Evolutionary conservation across 257 asterid genomes (phyloP).

Genomic region (Plantago major): DNA sequence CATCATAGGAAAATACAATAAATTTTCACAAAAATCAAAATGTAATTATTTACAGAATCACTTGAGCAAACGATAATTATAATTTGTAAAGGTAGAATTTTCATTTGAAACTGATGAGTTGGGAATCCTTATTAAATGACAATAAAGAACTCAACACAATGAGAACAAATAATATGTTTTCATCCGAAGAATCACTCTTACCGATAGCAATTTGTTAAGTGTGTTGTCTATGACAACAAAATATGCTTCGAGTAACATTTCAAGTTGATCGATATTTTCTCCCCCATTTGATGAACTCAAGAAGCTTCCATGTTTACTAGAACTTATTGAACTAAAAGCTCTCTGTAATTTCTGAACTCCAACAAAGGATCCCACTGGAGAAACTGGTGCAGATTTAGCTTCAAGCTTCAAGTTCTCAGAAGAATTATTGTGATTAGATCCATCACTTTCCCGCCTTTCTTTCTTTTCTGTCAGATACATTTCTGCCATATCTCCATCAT

Average conservation of each 20-base stretch:
- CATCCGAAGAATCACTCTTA: constrained; percentile 32
- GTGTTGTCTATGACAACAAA: constrained; percentile 80
- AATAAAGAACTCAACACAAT: background rate
- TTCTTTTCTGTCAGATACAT: constrained; percentile 97
- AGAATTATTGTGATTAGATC: constrained; percentile 37
- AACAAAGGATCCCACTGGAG: constrained; percentile 63
- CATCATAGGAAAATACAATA: background rate
- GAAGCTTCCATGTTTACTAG: constrained; percentile 79
- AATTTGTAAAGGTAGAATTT: no score
- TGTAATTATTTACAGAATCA: no score
- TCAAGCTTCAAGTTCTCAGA: constrained; percentile 29
- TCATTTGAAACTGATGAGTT: no score
- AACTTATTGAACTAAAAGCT: constrained; percentile 76
- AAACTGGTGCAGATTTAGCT: constrained; percentile 75
- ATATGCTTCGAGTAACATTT: constrained; percentile 95
- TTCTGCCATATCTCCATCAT: constrained; percentile 99
- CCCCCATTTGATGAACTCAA: constrained; percentile 54
- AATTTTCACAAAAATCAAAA: no score
- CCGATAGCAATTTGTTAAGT: constrained; percentile 84
- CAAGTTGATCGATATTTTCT: constrained; percentile 94
- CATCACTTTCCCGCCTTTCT: constrained; percentile 65
- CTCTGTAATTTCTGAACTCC: constrained; percentile 65
- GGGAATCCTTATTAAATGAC: background rate
- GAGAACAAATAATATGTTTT: background rate
- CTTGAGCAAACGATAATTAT: no score